Conservation (phyloP, 768 basidiomycete species). For the Psilocybe cubensis region DNA sequence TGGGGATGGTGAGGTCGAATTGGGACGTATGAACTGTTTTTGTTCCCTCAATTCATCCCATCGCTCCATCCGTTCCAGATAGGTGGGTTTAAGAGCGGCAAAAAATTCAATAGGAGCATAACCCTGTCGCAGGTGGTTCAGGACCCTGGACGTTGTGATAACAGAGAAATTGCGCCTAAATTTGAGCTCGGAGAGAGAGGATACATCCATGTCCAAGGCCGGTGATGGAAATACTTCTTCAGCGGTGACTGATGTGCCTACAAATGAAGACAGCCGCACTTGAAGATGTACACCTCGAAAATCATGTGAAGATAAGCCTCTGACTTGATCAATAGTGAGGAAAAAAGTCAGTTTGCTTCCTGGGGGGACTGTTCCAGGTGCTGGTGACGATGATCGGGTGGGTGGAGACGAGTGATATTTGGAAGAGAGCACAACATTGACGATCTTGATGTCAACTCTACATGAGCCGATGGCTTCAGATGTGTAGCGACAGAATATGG, state of each 20-base stretch:
- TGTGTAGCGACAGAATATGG: constrained; percentile 93
- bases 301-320: constrained; percentile 89
- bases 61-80: constrained; percentile 85
- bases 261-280: constrained; percentile 84
- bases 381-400: constrained; percentile 78
- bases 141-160: constrained; percentile 71
- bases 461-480: constrained; percentile 96
- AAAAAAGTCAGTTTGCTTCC: constrained; percentile 87
- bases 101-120: constrained; percentile 93
- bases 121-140: constrained; percentile 70
- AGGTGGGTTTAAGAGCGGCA: constrained; percentile 78
- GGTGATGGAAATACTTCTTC: constrained; percentile 86
- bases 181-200: constrained; percentile 77
- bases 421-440: constrained; percentile 66
- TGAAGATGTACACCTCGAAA: constrained; percentile 88
- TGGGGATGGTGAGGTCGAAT: constrained; percentile 34
- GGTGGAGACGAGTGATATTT: constrained; percentile 68
- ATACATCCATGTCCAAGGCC: constrained; percentile 71
- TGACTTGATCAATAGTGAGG: constrained; percentile 83
- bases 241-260: constrained; percentile 66
- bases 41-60: constrained; percentile 95
- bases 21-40: constrained; percentile 46
- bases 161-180: constrained; percentile 86
- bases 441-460: constrained; percentile 81
- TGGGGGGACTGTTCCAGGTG: constrained; percentile 63